Base-by-base conservation (phyloP, 345 rosid species). In the Euclidium syriacum region DNA sequence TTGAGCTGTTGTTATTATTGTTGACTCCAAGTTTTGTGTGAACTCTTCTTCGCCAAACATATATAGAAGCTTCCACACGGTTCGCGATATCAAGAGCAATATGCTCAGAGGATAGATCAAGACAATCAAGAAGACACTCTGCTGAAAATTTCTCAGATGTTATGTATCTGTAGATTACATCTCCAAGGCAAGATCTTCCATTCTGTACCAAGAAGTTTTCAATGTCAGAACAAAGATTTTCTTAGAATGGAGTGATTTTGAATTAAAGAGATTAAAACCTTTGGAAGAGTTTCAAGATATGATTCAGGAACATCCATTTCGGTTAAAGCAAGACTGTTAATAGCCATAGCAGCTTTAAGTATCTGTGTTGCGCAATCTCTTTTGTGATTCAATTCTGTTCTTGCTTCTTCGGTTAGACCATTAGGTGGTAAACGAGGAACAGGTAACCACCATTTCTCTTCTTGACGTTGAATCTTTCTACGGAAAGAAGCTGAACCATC, bases 381-480 rank as follows among this genome's bases (percentile, higher is more conserved):
- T 10, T 74, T 86, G 63, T 86, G 91, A 53, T 77, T 77, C 75
- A 95, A 46, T 32, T 90, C 85, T 75, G 79, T 95, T 77, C 91
- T 85, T 23, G 95, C 84, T 60, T 72, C 70, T 66, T 90, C 90
- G n/a, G 75, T 67, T 4, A 95, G 89, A 52, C 99, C 99, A 23
- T 79, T 77, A 2, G 89, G 55, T 65, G 92, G 91, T 33, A 95
- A 84, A 19, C 94, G 96, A 20, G 99, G 99, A 19, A 90, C 95
- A 5, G 99, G 99, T 4, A 95, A 75, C 99, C 99, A 95, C 99
- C 99, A 95, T 73, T 95, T 95, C 71, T 95, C 99, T 48, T 90
- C 96, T 65, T 90, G 97, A 10, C 96, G 85, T 58, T 83, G 97
- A 65, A 90, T 49, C 38, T 80, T 72, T 70, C 74, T 81, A 10